Evolutionary conservation across 306 rosid genomes (phyloP).

Genomic region (Rosa rugosa): DNA sequence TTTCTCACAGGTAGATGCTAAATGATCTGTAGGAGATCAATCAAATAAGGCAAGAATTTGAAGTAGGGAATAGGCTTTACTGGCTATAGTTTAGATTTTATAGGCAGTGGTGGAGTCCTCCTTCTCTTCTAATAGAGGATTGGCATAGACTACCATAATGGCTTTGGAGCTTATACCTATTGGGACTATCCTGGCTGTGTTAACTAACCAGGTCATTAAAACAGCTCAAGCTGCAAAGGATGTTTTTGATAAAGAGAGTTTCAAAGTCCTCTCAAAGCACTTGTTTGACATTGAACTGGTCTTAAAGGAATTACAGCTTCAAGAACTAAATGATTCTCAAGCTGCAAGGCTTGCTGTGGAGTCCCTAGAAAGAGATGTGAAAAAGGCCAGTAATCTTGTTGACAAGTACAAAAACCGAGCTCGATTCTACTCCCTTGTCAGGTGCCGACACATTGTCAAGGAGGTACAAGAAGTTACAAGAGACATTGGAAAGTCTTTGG

Average conservation of each 20-base stretch:
- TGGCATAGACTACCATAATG: constrained; percentile 20
- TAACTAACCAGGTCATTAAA: constrained; percentile 61
- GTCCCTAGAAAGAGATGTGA: constrained; percentile 73
- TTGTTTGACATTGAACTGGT: constrained; percentile 70
- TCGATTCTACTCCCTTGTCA: constrained; percentile 61
- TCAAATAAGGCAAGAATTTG: constrained; percentile 24
- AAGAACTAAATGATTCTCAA: constrained; percentile 70
- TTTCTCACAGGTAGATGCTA: constrained; percentile 8
- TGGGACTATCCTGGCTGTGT: constrained; percentile 74
- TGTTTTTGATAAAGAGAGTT: constrained; percentile 64
- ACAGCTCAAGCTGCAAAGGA: constrained; percentile 75
- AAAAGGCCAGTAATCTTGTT: constrained; percentile 58
- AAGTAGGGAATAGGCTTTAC: constrained; percentile 11
- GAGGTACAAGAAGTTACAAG: constrained; percentile 80
- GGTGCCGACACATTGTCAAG: constrained; percentile 62
- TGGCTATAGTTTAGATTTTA: constrained; percentile 17
- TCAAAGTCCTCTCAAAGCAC: constrained; percentile 63
- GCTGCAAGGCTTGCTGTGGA: constrained; percentile 69
- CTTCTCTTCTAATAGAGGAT: constrained; percentile 18
- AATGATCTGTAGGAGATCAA: constrained; percentile 4
- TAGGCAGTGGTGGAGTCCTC: constrained; percentile 2
- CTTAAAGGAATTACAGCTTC: constrained; percentile 65
- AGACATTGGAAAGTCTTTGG: constrained; percentile 65
- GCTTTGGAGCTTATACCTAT: constrained; percentile 76
- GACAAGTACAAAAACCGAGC: constrained; percentile 69